Evolutionary conservation across 2,329 filamentous ascomycete species (phyloP), one percentile per base, ranked within the genome.

Genomic region (Amylocarpus encephaloides): DNA sequence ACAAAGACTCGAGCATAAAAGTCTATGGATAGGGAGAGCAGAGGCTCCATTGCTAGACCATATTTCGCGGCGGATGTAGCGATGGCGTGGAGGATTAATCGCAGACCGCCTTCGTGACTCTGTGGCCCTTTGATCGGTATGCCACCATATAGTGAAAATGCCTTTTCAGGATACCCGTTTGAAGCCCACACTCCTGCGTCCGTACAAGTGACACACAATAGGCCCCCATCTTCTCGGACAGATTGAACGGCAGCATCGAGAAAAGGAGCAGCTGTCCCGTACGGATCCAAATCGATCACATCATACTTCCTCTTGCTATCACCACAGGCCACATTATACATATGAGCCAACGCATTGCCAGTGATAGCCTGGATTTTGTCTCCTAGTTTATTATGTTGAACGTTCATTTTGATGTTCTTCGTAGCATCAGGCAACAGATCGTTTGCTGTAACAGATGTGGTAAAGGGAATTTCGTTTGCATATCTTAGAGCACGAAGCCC

Each of bases 131-230:
- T 95, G 53, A 92, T 71, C 0, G 93, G 89, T 13, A 91, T 73
- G 32, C 93, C 93, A 3, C 93, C 93, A 64, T 98, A 98, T n/a
- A 95, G 75, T 1, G 92, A 84, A 67, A 84, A 98, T 2, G 89
- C 82, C 73, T 98, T 98, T 67, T 98, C 93, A 1, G 88, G 83
- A 64, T 97, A 98, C 49, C 91, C 89, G 59, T 88, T 87, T 0
- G 92, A 95, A 1, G 92, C 92, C 78, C 91, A 98, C 2, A 98
- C 88, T 9, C 87, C 90, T 9, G 92, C 91, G 67, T 98, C 93
- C 0, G 93, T 98, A 69, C 93, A 98, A 1, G 93, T 98, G 5
- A 98, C 86, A 66, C 91, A 96, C 4, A 98, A 77, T 35, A 98
- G 75, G 3, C 93, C 93, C 1, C 92, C 92, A 60, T 96, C 88